These are phyloP conservation scores for Penicillium salamii DNA, from an alignment of 495 filamentous ascomycete species.

Conservation along the genomic window DNA sequence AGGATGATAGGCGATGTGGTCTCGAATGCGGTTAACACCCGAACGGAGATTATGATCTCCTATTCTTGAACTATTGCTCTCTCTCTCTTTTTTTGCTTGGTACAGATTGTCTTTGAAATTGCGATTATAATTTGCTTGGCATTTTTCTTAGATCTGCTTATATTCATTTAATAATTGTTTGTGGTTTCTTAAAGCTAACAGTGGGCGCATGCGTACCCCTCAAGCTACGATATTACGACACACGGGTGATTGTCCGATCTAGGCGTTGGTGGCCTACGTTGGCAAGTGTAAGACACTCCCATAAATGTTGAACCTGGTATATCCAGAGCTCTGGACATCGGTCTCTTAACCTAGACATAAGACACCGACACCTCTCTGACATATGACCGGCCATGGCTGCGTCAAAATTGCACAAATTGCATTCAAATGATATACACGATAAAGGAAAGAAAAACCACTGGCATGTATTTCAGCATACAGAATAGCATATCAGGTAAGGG, in stretches of 20 bases:
- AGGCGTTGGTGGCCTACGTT: too few species aligned
- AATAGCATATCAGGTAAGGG: conserved; percentile 25
- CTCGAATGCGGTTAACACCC: conserved; percentile 4
- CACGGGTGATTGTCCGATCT: too few species aligned
- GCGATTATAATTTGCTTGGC: too few species aligned
- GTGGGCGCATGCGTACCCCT: too few species aligned
- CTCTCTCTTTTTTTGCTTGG: too few species aligned
- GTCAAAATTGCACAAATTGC: conserved; percentile 44
- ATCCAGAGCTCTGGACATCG: too few species aligned
- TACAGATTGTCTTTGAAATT: too few species aligned
- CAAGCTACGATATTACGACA: too few species aligned
- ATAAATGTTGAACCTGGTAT: too few species aligned
- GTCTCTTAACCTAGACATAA: too few species aligned
- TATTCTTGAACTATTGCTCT: background rate
- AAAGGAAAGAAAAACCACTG: conserved; percentile 37
- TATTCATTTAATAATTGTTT: background rate
- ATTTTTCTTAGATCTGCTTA: background rate
- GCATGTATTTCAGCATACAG: conserved; percentile 43
- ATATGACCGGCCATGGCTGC: background rate
- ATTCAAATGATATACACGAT: conserved; percentile 51
- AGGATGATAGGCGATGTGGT: conserved; percentile 3
- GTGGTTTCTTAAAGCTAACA: background rate
- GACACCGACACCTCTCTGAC: too few species aligned
- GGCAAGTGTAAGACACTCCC: too few species aligned
- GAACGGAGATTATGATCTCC: background rate